Conservation (phyloP, 192 early-diverging fungal species). For the Helicostylum pulchrum region DNA sequence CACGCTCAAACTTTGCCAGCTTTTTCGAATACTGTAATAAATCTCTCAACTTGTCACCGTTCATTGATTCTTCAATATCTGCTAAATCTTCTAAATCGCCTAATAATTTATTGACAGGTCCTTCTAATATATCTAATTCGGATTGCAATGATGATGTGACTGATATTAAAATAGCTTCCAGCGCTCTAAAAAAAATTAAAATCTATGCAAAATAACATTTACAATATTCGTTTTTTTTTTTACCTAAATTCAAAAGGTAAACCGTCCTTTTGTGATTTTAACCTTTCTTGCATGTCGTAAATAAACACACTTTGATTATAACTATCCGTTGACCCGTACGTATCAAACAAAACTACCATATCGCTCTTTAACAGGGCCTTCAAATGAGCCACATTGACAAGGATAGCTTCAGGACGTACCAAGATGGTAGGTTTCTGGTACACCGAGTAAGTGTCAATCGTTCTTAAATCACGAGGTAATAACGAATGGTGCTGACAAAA, state of each 20-base stretch:
- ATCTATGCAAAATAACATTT: neutral
- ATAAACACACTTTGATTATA: conserved; percentile 76
- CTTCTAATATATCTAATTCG: conserved; percentile 65
- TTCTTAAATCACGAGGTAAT: conserved; percentile 84
- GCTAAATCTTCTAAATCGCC: conserved; percentile 65
- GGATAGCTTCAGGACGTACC: conserved; percentile 76
- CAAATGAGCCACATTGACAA: conserved; percentile 80
- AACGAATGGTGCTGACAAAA: conserved; percentile 74
- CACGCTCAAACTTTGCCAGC: conserved; percentile 75
- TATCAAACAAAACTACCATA: conserved; percentile 73
- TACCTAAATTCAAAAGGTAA: conserved; percentile 58
- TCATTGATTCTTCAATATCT: conserved; percentile 75
- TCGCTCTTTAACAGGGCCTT: conserved; percentile 80
- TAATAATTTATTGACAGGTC: conserved; percentile 56
- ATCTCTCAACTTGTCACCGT: conserved; percentile 70
- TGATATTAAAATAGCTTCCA: conserved; percentile 79
- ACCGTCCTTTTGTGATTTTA: conserved; percentile 50
- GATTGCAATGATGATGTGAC: conserved; percentile 66
- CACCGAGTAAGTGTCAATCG: conserved; percentile 70
- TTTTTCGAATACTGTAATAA: conserved; percentile 76
- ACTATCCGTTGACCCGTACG: conserved; percentile 60
- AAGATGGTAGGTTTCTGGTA: conserved; percentile 81
- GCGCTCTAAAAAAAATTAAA: conserved; percentile 49
- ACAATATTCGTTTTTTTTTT: no score
- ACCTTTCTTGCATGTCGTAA: conserved; percentile 73